Conservation (phyloP, 1,139 yeast species). For the Debaryomyces nepalensis region DNA sequence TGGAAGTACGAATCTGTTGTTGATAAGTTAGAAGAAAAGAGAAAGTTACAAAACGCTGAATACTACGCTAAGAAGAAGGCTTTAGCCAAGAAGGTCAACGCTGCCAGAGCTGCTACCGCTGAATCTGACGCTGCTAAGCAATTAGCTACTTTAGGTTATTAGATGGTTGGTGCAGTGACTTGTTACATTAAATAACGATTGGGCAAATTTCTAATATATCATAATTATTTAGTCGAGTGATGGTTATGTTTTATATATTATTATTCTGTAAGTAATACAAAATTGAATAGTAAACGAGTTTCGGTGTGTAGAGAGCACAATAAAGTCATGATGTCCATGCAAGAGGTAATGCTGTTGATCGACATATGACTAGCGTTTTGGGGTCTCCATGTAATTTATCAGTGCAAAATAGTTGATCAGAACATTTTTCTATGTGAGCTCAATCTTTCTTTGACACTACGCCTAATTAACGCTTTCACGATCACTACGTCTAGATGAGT, state of each 20-base stretch:
- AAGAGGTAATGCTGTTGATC: no score
- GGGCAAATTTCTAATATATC: slow-evolving; percentile 13
- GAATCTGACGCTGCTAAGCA: slow-evolving; percentile 75
- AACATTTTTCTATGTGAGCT: no score
- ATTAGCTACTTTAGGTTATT: slow-evolving; percentile 82
- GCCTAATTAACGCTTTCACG: no score
- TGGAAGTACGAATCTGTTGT: slow-evolving; percentile 99
- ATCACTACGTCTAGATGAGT: not conserved
- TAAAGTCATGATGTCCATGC: not conserved
- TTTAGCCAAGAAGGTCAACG: slow-evolving; percentile 85
- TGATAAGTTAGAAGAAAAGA: slow-evolving; percentile 97
- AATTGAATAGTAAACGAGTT: slow-evolving; percentile 13
- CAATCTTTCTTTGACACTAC: no score
- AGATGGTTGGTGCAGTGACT: slow-evolving; percentile 30
- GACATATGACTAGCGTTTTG: no score
- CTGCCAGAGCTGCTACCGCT: slow-evolving; percentile 82
- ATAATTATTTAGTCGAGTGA: slow-evolving; percentile 11
- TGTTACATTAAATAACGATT: slow-evolving; percentile 10
- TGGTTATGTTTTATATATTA: slow-evolving; percentile 12
- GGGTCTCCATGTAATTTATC: no score
- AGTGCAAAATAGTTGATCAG: no score
- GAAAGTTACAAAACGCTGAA: slow-evolving; percentile 99
- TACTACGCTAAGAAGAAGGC: slow-evolving; percentile 99
- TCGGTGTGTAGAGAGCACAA: slow-evolving; percentile 7
- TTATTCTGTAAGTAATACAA: slow-evolving; percentile 14